Base-by-base conservation (phyloP, 192 early-diverging fungal species). In the Backusella tuberculispora region DNA sequence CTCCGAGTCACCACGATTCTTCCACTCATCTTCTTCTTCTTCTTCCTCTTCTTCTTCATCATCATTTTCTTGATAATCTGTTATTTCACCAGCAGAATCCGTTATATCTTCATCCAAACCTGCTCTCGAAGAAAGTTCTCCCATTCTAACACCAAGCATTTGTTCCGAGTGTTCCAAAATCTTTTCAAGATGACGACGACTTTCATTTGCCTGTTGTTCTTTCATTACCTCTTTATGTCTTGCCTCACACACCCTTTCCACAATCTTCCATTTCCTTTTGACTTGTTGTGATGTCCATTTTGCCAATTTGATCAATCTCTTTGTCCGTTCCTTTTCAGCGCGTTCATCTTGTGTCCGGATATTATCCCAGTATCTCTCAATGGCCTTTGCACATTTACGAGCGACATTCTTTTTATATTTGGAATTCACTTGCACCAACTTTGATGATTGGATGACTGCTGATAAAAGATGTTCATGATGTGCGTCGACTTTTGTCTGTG, bases 101-200 rank as follows among this genome's bases (percentile, higher is more conserved):
- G 69, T 29, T 26, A n/a, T 24, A 1, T 44, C 21, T 15, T 3
- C 53, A 10, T 63, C 37, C 8, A 38, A 24, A 8, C 26, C 53
- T 24, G 9, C 53, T 12, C 53, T 60, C 9, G 21, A 26, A 60
- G 68, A 46, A 15, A 82, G n/a, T 43, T 82, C 81, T 17, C 45
- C 74, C 74, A 72, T 87, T 77, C 89, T 87, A 34, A 85, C 91
- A 13, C 81, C 89, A 14, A 95, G 68, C 66, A 93, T 85, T 45
- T 87, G 88, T 14, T 89, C 89, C 1, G 92, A 93, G 19, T 92
- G 90, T 65, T 93, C 89, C 38, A 95, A 72, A 74, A 95, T 93
- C 38, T 84, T 80, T 68, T 92, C 86, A 72, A 95, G 69, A 72
- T 88, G 88, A n/a, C 84, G 85, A 66, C 89, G 90, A 1, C 90